A percentile compares a stretch with the other conserved stretches of the same genome.
Evolutionary conservation across 2,329 filamentous ascomycete genomes (phyloP).

Genomic region (Dothiorella sarmentorum): DNA sequence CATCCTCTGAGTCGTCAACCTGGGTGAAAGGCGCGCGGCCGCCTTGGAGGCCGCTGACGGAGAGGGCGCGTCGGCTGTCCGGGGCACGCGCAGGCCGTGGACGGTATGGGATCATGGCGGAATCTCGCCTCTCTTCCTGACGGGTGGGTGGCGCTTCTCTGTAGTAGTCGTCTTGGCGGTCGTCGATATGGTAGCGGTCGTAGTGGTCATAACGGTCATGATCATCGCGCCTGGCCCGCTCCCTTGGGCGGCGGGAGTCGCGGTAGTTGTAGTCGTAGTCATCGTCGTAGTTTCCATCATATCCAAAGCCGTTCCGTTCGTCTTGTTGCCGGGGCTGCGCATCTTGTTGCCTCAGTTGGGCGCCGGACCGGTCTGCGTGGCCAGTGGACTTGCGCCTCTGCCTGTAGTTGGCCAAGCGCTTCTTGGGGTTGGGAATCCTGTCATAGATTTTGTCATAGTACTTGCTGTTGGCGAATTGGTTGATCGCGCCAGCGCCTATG

Average conservation of each 20-base stretch:
- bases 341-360: neutral
- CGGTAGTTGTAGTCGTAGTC: neutral
- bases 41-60: constrained; percentile 5
- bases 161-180: neutral
- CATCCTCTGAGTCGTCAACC: constrained; percentile 5
- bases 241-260: neutral
- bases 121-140: neutral
- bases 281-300: neutral
- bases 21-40: constrained; percentile 10
- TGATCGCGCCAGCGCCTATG: constrained; percentile 15
- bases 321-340: neutral
- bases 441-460: constrained; percentile 14
- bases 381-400: constrained; percentile 13
- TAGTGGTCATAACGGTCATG: neutral
- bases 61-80: constrained; percentile 12
- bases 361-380: constrained; percentile 1
- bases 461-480: constrained; percentile 15
- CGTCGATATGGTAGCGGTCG: neutral
- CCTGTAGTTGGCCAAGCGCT: neutral
- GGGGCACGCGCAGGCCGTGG: neutral
- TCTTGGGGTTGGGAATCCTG: constrained; percentile 10
- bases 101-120: neutral
- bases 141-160: neutral
- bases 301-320: neutral
- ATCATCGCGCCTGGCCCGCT: neutral